These are phyloP conservation scores for Dissophora globulifera DNA, from an alignment of 192 early-diverging fungal genomes.

Conservation along the genomic window DNA sequence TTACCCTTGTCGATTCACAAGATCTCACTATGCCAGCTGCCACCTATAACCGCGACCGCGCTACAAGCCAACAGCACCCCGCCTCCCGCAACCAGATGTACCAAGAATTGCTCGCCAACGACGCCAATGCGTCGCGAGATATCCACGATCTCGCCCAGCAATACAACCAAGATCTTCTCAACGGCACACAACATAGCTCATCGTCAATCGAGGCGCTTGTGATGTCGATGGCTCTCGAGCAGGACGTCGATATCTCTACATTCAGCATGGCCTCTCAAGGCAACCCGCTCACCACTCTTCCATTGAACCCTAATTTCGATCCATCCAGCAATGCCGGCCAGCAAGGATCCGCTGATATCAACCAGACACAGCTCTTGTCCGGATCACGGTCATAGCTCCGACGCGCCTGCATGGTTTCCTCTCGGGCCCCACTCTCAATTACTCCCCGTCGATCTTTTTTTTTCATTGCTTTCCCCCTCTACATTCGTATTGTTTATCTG, in stretches of 20 bases:
- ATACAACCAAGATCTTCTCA: constrained; percentile 12
- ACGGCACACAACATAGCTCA: not conserved
- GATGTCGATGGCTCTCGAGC: constrained; percentile 27
- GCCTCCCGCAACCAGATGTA: constrained; percentile 1
- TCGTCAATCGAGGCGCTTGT: constrained; percentile 21
- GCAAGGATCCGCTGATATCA: constrained; percentile 6
- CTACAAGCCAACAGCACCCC: constrained; percentile 12
- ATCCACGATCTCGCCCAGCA: constrained; percentile 9
- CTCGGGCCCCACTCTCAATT: no score
- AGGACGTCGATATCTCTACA: constrained; percentile 10
- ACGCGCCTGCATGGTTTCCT: no score
- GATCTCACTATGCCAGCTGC: constrained; percentile 29
- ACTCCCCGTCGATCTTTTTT: not conserved
- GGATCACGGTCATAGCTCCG: constrained; percentile 35
- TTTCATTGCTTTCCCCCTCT: not conserved
- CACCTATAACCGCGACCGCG: constrained; percentile 31
- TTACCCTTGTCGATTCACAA: not conserved
- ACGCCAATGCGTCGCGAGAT: constrained; percentile 1
- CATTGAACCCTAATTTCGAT: not conserved
- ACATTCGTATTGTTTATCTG: not conserved
- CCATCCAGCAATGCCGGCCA: not conserved
- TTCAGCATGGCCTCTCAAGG: constrained; percentile 29
- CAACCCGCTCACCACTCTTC: not conserved
- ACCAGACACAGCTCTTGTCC: constrained; percentile 35
- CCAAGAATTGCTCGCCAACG: constrained; percentile 2